These are phyloP conservation scores for Mortierella alpina DNA, from an alignment of 192 early-diverging fungal genomes.

Conservation along the genomic window DNA sequence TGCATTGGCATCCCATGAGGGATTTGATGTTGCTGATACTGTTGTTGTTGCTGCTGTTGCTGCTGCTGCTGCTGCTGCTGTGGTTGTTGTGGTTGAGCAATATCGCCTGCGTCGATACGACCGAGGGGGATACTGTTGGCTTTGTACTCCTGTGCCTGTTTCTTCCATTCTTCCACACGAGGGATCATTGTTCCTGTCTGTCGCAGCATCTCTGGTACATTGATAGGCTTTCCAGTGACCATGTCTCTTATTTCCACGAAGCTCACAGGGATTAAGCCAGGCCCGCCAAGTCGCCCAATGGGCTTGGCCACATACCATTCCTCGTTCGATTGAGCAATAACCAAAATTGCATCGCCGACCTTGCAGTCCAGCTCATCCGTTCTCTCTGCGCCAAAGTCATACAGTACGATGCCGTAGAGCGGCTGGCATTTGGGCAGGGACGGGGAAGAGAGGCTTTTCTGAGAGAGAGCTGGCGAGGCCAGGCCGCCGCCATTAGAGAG, in stretches of 20 bases:
- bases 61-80: conserved; percentile 20
- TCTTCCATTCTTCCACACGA: conserved; percentile 74
- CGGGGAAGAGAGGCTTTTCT: conserved; percentile 7
- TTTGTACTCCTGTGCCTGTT: conserved; percentile 67
- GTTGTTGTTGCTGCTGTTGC: conserved; percentile 16
- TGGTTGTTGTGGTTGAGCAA: conserved; percentile 15
- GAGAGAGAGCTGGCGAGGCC: conserved; percentile 13
- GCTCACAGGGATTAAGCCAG: conserved; percentile 81
- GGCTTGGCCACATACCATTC: conserved; percentile 86
- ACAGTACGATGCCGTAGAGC: conserved; percentile 77
- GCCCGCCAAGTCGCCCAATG: conserved; percentile 66
- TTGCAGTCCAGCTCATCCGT: conserved; percentile 77
- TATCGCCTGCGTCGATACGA: conserved; percentile 46
- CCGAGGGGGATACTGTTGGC: conserved; percentile 58
- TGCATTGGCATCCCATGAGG: not conserved
- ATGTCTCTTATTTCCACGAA: conserved; percentile 81
- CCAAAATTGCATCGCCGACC: conserved; percentile 76
- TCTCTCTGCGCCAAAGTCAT: conserved; percentile 78
- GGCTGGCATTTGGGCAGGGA: conserved; percentile 54
- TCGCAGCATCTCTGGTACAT: conserved; percentile 71
- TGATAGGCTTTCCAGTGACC: conserved; percentile 71
- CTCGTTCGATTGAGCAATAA: conserved; percentile 81
- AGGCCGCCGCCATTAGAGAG: conserved; percentile 20
- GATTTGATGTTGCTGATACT: conserved; percentile 16
- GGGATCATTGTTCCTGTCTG: conserved; percentile 68